Conservation (phyloP, 148 eudicot species). For the Fagopyrum esculentum region DNA sequence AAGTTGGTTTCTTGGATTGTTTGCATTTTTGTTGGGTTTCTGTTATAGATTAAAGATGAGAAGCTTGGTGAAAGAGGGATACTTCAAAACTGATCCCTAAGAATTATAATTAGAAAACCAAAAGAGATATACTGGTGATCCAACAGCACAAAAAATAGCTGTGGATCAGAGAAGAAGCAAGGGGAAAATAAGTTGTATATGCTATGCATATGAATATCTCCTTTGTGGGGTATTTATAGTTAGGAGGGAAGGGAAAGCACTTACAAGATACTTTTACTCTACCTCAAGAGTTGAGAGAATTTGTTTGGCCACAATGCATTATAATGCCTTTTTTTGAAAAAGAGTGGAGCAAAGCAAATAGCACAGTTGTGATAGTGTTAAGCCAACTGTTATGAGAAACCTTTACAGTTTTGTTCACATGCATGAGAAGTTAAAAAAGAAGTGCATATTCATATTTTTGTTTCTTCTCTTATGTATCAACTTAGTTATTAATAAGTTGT, state of each 20-base stretch:
- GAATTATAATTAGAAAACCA: too few species aligned
- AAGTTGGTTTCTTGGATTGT: constrained; percentile 38
- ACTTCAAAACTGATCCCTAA: not conserved
- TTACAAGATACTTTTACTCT: not conserved
- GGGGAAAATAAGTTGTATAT: not conserved
- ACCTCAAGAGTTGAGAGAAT: too few species aligned
- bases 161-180: not conserved
- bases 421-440: not conserved
- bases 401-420: constrained; percentile 8
- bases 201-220: not conserved
- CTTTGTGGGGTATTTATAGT: not conserved
- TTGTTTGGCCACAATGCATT: too few species aligned
- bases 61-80: not conserved
- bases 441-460: not conserved
- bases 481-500: not conserved
- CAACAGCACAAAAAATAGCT: constrained; percentile 5
- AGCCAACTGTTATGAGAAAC: not conserved
- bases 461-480: not conserved
- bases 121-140: not conserved
- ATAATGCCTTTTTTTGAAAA: too few species aligned
- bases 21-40: constrained; percentile 3
- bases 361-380: constrained; percentile 1
- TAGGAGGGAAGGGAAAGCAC: not conserved
- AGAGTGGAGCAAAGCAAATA: not conserved
- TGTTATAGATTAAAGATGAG: too few species aligned